Evolutionary conservation across 495 filamentous ascomycete species (phyloP), one percentile per base, ranked within the genome.

Genomic region (Podospora tetraspora): DNA sequence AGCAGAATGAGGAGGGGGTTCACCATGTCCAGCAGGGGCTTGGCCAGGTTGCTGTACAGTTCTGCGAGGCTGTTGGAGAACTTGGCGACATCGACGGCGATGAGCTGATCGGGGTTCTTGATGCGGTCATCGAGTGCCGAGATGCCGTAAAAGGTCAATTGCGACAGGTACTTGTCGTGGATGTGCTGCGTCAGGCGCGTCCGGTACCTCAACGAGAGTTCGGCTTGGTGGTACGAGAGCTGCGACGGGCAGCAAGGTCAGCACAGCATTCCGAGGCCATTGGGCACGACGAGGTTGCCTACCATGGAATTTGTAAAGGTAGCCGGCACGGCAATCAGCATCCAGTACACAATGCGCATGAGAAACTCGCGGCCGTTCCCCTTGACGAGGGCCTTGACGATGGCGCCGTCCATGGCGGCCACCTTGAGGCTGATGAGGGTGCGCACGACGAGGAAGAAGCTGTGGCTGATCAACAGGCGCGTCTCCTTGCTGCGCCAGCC

Each of bases 271-370:
- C 56, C 21, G 43, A 1, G 19, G 19, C 24, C 22, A 56, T 30
- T 10, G 29, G 29, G 1, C 16, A 23, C 6, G 13, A 52, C n/a
- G 59, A 9, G 10, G 80, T 32, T 12, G 21, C 90, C 76, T 77
- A 96, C 91, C 96, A 98, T 98, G 2, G 95, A 97, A 79, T 99
- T 99, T 25, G 95, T 99, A 72, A 98, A 99, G 0, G 96, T 97
- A 21, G 95, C 96, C 5, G 95, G 95, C n/a, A 99, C 84, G 58
- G 95, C 93, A 72, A 99, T 94, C 70, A 92, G 79, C 95, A 99
- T 99, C 95, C 95, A 99, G 93, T 94, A 98, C 5, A 96, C 87
- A 70, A 99, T 86, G 11, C 92, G 90, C 60, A 87, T 87, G 72
- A 98, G 81, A 72, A 99, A 99, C 64, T 96, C 92, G 79, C 86